Percentiles rank a stretch among this genome's conserved stretches.
Conservation (phyloP, 192 early-diverging fungal genomes). For the Allomyces macrogynus region DNA sequence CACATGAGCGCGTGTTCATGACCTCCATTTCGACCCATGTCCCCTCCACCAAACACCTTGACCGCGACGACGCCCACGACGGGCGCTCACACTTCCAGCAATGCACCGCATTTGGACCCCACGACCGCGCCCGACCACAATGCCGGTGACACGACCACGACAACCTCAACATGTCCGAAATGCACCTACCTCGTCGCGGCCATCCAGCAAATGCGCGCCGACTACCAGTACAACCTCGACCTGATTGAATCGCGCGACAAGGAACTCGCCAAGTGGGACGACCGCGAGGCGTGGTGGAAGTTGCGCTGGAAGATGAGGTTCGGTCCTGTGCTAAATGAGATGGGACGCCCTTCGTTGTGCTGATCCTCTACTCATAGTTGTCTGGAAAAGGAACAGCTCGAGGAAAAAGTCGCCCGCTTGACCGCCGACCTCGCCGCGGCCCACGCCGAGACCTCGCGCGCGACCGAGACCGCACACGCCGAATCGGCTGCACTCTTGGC, state of each 20-base stretch:
- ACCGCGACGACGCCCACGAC: no score
- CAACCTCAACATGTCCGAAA: no score
- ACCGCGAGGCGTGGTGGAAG: not conserved
- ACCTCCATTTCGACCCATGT: no score
- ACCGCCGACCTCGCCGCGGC: not conserved
- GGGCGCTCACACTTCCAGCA: no score
- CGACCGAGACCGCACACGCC: not conserved
- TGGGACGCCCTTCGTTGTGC: not conserved
- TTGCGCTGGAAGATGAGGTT: not conserved
- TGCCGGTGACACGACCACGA: no score
- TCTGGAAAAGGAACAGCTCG: not conserved
- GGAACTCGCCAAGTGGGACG: not conserved
- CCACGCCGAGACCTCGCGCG: not conserved
- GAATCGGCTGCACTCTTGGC: not conserved
- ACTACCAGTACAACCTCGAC: not conserved
- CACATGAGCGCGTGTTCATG: no score
- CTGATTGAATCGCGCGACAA: not conserved
- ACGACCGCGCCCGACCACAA: no score
- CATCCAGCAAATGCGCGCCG: not conserved
- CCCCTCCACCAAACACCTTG: no score
- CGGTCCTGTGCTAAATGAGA: not conserved
- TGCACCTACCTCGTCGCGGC: no score
- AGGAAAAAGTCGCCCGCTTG: not conserved
- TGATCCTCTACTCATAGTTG: not conserved
- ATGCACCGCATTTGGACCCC: no score